A percentile compares a stretch with the other conserved stretches of the same genome.
These are phyloP conservation scores for Phytophthora pseudosyringae DNA, from an alignment of 352 stramenopile genomes.

Conservation along the genomic window DNA sequence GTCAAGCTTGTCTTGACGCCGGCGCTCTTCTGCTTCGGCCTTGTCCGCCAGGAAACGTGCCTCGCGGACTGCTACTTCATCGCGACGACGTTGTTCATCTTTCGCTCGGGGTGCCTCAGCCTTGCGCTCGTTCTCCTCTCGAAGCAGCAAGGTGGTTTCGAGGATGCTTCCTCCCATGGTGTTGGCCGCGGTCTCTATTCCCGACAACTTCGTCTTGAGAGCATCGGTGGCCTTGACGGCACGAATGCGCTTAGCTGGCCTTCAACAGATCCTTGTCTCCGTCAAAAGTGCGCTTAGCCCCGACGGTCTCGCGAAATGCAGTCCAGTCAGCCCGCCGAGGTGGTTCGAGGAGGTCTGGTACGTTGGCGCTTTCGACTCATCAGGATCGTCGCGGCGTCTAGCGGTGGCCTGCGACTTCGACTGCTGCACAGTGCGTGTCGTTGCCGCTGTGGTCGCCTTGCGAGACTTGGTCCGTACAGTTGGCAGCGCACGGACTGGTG, in stretches of 20 bases:
- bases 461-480: background rate
- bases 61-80: background rate
- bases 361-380: background rate
- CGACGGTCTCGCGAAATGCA: no score
- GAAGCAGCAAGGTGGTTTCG: no score
- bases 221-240: no score
- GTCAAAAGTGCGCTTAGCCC: no score
- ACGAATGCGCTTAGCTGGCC: no score
- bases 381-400: background rate
- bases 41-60: background rate
- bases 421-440: background rate
- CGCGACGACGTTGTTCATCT: conserved; percentile 1
- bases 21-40: conserved; percentile 7
- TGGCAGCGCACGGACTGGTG: background rate
- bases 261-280: no score
- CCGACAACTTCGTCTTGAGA: no score
- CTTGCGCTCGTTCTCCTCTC: conserved; percentile 9
- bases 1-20: conserved; percentile 7
- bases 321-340: background rate
- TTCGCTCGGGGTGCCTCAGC: background rate
- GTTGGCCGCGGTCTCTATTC: no score
- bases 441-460: background rate
- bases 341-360: background rate
- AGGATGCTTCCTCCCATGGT: no score
- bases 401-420: background rate